These are phyloP conservation scores for Garcia nutans DNA, from an alignment of 345 rosid species.

Conservation along the genomic window DNA sequence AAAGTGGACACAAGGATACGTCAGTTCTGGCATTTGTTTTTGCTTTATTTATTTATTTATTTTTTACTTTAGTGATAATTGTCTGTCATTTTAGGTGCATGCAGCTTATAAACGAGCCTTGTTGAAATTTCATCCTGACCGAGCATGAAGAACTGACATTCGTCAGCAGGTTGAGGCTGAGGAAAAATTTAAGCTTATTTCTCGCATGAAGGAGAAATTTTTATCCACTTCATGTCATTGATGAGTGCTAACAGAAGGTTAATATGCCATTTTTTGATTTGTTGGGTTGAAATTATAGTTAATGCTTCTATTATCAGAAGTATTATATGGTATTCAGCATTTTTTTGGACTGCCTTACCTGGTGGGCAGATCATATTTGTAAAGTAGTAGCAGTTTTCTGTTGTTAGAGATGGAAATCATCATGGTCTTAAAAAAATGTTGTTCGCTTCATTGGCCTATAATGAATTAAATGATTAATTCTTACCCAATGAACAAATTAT, in stretches of 20 bases:
- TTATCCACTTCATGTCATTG: slow-evolving; percentile 30
- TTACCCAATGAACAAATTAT: too few relatives aligned
- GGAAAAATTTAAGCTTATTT: slow-evolving; percentile 84
- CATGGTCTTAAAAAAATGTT: not conserved
- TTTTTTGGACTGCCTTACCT: not conserved
- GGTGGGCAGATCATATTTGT: slow-evolving; percentile 10
- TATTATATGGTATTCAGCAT: not conserved
- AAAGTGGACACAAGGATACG: not conserved
- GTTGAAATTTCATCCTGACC: slow-evolving; percentile 79
- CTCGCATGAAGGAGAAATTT: slow-evolving; percentile 79
- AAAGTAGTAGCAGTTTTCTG: not conserved
- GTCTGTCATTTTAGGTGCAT: slow-evolving; percentile 55
- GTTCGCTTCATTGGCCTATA: not conserved
- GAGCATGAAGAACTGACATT: slow-evolving; percentile 65
- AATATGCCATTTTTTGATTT: slow-evolving; percentile 3
- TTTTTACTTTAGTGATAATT: not conserved
- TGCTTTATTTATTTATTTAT: not conserved
- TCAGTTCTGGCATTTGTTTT: not conserved
- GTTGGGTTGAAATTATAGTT: not conserved
- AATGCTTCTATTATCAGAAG: not conserved
- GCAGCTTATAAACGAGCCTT: slow-evolving; percentile 74
- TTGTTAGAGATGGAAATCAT: not conserved
- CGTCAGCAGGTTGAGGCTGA: slow-evolving; percentile 82
- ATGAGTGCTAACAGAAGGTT: slow-evolving; percentile 23
- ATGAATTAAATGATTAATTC: too few relatives aligned